Base-by-base conservation (phyloP, 108 stramenopile species). In the Discostella pseudostelligera region DNA sequence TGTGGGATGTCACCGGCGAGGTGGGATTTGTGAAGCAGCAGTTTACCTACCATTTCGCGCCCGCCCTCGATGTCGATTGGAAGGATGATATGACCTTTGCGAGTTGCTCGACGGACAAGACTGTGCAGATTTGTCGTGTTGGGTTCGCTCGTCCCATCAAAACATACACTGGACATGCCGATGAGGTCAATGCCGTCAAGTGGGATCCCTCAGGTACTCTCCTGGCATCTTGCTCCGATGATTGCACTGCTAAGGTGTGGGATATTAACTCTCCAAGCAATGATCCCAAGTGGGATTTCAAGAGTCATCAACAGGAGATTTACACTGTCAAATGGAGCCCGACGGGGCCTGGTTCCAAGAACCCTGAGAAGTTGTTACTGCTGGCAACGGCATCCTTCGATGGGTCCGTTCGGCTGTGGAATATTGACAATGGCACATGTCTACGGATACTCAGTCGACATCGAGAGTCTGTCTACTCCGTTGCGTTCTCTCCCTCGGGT, bases 241-340 rank as follows among this genome's bases (percentile, higher is more conserved):
- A 98, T 81, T 89, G 87, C 59, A 96, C 97, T 19, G 97, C 96
- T 59, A 98, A 98, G 81, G 88, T 98, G 1, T 93, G 94, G 92
- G 88, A 89, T 60, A 80, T 91, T 1, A 74, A 70, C 35, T 84
- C 81, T 37, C 69, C 76, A 42, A 70, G 83, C 44, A 69, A 56
- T 61, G 74, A 81, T 9, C 90, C 91, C 9, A 62, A 94, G 62
- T 85, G 92, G 55, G 95, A 96, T 64, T 88, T 98, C 46, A 87
- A 82, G 68, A 83, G 83, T 49, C 97, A 98, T 70, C 83, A 81
- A 57, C 92, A 96, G 80, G 97, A 98, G 59, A 96, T 98, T 51
- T 96, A 96, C 82, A 96, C 96, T 37, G 87, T 96, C 43, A 94
- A 95, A 73, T 98, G 97, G 97, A 89, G 92, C 67, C 96, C 97